Evolutionary conservation across 345 rosid species (phyloP).

Genomic region (Lagerstroemia speciosa): DNA sequence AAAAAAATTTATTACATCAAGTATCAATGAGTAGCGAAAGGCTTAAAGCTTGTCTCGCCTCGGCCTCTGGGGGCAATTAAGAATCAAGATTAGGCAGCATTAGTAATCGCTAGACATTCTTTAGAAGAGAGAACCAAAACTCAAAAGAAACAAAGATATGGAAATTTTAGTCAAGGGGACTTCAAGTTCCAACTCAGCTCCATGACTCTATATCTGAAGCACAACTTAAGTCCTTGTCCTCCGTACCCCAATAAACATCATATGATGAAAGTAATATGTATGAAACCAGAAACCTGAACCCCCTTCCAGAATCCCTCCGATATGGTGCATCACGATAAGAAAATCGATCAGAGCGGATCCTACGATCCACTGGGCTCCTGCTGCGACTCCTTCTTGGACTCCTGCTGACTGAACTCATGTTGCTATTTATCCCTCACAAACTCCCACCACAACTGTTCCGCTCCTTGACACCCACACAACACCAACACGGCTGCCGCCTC

Average conservation of each 20-base stretch:
- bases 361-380: slow-evolving; percentile 87
- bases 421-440: slow-evolving; percentile 28
- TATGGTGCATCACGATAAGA: slow-evolving; percentile 91
- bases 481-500: slow-evolving; percentile 47
- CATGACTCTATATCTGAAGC: not conserved
- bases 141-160: too few relatives aligned
- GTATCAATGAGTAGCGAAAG: not conserved
- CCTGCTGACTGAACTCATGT: slow-evolving; percentile 63
- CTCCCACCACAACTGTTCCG: slow-evolving; percentile 38
- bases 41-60: not conserved
- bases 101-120: not conserved
- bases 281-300: slow-evolving; percentile 46
- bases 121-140: not conserved
- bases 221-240: slow-evolving; percentile 3
- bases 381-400: too few relatives aligned
- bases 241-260: too few relatives aligned
- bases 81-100: not conserved
- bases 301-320: slow-evolving; percentile 66
- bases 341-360: slow-evolving; percentile 69
- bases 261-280: slow-evolving; percentile 12
- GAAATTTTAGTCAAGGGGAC: not conserved
- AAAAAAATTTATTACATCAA: not conserved
- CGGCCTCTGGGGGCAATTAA: not conserved
- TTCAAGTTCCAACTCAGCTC: not conserved
- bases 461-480: slow-evolving; percentile 31